Evolutionary conservation across 2,329 filamentous ascomycete genomes (phyloP), one percentile per base, ranked within the genome.

Genomic region (Penicillium hordei): DNA sequence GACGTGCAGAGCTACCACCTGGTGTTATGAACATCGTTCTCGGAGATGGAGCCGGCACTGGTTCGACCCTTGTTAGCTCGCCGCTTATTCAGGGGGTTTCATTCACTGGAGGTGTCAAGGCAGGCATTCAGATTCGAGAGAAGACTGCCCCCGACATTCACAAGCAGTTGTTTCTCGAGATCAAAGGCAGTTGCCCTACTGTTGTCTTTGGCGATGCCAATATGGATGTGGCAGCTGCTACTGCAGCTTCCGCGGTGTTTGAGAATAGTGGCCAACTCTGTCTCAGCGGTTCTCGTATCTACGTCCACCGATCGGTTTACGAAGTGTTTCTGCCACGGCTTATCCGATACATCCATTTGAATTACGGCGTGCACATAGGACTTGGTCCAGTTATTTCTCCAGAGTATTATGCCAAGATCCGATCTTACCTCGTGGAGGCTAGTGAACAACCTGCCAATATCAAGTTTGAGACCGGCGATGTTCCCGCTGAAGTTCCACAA

Each of bases 1-100:
- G 19, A 4, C 19, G n/a, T 2, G 31, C 31, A 2, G 3, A 25
- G 0, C 5, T 48, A 3, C 45, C 45, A 4, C 1, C 31, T 0
- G 45, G 45, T 2, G 45, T 48, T 2, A 48, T 48, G 31, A 48
- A 48, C 31, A 34, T 48, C n/a, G 9, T 36, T 36, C 36, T 48
- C 45, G 45, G 45, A 13, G 21, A 48, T 25, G 31, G 45, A 13
- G 8, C 31, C 10, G 5, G 3, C 45, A 36, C 45, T 2, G 45
- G 45, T 5, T n/a, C 45, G 7, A 25, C 19, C 5, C 45, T 48
- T 6, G 8, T 36, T 5, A 2, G 5, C 8, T 36, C 19, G 9
- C 45, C 15, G 1, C 15, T 13, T 10, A 4, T 48, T 0, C 19
- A 2, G 4, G 45, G 45, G 7, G 9, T 48, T n/a, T 48, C 31